Percentiles rank a stretch among this genome's conserved stretches.
These are phyloP conservation scores for Saturnispora saitoi DNA, from an alignment of 805 yeast species.

Conservation along the genomic window DNA sequence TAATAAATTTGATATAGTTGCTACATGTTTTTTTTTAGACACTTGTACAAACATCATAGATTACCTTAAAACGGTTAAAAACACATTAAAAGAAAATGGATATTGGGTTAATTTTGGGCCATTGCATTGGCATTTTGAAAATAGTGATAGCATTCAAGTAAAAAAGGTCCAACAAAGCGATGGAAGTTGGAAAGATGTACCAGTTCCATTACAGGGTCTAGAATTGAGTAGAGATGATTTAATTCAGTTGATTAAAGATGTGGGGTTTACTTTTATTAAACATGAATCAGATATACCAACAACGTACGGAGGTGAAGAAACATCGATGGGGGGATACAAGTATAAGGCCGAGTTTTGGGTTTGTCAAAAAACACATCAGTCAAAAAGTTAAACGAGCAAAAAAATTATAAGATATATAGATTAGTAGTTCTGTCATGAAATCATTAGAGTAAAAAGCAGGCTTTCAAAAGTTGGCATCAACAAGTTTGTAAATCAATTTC, in stretches of 20 bases:
- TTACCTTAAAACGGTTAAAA: conserved; percentile 40
- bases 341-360: conserved; percentile 69
- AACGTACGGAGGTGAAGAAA: conserved; percentile 44
- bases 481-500: conserved; percentile 30
- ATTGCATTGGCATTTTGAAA: conserved; percentile 63
- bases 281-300: conserved; percentile 37
- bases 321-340: conserved; percentile 43
- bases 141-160: conserved; percentile 30
- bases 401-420: no score
- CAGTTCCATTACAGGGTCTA: conserved; percentile 41
- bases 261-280: conserved; percentile 45
- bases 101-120: conserved; percentile 65
- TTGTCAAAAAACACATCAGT: conserved; percentile 28
- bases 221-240: conserved; percentile 55
- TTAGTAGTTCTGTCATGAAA: no score
- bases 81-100: conserved; percentile 39
- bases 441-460: no score
- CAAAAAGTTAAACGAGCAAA: neutral
- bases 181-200: conserved; percentile 17
- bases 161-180: conserved; percentile 19
- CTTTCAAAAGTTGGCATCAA: conserved; percentile 1
- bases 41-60: conserved; percentile 54
- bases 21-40: conserved; percentile 56
- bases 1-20: conserved; percentile 35
- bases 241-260: conserved; percentile 32